These are phyloP conservation scores for Chaetomiaceae sp. DNA, from an alignment of 2,329 filamentous ascomycete genomes.

Conservation along the genomic window DNA sequence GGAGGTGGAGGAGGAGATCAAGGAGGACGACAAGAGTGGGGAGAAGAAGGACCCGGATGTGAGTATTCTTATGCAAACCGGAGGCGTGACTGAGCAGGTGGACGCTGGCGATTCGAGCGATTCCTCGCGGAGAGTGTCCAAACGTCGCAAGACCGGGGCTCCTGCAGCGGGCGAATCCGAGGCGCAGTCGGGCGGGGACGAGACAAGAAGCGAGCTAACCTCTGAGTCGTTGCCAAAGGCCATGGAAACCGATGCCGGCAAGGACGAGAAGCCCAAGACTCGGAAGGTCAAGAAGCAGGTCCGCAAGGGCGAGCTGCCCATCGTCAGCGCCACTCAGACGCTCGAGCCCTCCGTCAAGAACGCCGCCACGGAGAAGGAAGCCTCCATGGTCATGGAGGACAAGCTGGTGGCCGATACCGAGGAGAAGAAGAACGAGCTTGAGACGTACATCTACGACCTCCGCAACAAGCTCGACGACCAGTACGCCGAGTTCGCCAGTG, in stretches of 20 bases:
- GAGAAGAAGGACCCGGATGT: slow-evolving; percentile 59
- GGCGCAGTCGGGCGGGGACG: slow-evolving; percentile 3
- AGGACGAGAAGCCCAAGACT: slow-evolving; percentile 65
- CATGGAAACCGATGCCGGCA: slow-evolving; percentile 74
- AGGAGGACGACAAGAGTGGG: slow-evolving; percentile 31
- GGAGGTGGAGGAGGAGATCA: slow-evolving; percentile 73
- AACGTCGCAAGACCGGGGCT: slow-evolving; percentile 23
- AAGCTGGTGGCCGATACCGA: slow-evolving; percentile 97
- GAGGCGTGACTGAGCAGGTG: slow-evolving; percentile 6
- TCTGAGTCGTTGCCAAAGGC: slow-evolving; percentile 44
- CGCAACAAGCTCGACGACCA: slow-evolving; percentile 91
- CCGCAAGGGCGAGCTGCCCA: slow-evolving; percentile 89
- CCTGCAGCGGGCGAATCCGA: slow-evolving; percentile 13
- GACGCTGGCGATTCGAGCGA: slow-evolving; percentile 4
- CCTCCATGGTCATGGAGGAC: slow-evolving; percentile 92
- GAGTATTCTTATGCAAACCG: slow-evolving; percentile 47
- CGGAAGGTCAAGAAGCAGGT: slow-evolving; percentile 99
- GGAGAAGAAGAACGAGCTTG: slow-evolving; percentile 99
- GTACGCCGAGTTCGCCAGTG: slow-evolving; percentile 80
- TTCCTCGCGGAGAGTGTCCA: slow-evolving; percentile 12
- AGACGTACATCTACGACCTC: slow-evolving; percentile 94
- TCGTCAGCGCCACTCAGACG: slow-evolving; percentile 74
- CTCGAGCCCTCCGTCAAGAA: slow-evolving; percentile 65
- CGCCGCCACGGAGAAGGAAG: slow-evolving; percentile 71
- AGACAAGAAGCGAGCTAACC: slow-evolving; percentile 19